A percentile compares a stretch with the other conserved stretches of the same genome.
These are phyloP conservation scores for Oryza officinalis DNA, from an alignment of 176 grass and related monocot species.

Conservation along the genomic window DNA sequence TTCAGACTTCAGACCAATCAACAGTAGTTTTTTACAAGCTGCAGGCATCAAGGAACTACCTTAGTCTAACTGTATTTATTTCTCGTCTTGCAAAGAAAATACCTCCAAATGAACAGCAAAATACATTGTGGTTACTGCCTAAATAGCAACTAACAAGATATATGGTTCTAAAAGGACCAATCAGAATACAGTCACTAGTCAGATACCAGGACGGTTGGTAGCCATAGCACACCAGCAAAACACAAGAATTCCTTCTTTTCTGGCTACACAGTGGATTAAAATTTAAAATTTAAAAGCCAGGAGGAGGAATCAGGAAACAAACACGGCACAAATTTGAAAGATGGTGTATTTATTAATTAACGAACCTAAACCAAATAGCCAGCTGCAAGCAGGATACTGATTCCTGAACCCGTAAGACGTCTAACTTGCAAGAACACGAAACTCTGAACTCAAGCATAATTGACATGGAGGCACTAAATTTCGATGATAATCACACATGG, in stretches of 20 bases:
- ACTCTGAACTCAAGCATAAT: not conserved
- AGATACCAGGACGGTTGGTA: not conserved
- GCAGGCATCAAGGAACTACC: conserved; percentile 16
- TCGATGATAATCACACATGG: not conserved
- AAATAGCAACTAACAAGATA: not conserved
- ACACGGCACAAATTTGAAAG: not conserved
- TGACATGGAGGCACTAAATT: not conserved
- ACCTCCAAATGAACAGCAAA: not conserved
- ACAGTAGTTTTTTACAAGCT: conserved; percentile 9
- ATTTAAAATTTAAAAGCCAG: not conserved
- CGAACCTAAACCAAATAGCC: not conserved
- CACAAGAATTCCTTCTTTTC: not conserved
- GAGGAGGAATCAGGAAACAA: not conserved
- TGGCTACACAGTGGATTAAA: not conserved
- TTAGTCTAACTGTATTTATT: conserved; percentile 18
- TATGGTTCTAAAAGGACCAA: not conserved
- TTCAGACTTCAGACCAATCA: not conserved
- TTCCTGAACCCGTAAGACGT: not conserved
- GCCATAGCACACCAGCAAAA: not conserved
- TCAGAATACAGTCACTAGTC: not conserved
- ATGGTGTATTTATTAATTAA: not conserved
- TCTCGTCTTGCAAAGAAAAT: not conserved
- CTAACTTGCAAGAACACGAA: not conserved
- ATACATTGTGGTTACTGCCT: not conserved
- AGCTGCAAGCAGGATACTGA: not conserved